Percentiles rank a stretch among this genome's conserved stretches.
Evolutionary conservation across 1,139 yeast genomes (phyloP).

Genomic region (Yamadazyma conglobata): DNA sequence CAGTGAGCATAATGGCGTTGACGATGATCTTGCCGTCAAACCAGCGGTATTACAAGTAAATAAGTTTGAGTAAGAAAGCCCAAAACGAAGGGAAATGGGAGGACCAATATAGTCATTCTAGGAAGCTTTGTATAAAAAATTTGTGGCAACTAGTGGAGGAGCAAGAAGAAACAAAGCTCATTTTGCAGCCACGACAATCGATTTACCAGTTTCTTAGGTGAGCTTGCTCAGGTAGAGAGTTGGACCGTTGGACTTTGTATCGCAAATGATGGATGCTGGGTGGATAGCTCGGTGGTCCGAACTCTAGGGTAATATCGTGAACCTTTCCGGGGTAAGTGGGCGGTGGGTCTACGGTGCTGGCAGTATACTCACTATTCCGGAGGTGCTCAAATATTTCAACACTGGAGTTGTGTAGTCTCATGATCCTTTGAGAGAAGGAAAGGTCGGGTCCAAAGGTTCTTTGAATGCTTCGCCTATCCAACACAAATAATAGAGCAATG

Average conservation of each 20-base stretch:
- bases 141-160: conserved; percentile 14
- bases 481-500: too few relatives aligned
- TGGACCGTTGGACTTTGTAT: not conserved
- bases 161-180: conserved; percentile 9
- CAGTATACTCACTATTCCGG: conserved; percentile 5
- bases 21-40: conserved; percentile 23
- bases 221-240: conserved; percentile 3
- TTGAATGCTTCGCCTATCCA: too few relatives aligned
- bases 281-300: not conserved
- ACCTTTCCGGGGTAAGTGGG: conserved; percentile 1
- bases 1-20: conserved; percentile 21
- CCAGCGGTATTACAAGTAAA: conserved; percentile 25
- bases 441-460: too few relatives aligned
- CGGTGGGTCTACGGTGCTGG: conserved; percentile 2
- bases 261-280: not conserved
- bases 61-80: conserved; percentile 14
- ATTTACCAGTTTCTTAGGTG: not conserved
- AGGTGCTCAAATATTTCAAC: too few relatives aligned
- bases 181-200: not conserved
- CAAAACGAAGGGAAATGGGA: conserved; percentile 11
- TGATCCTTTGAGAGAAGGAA: too few relatives aligned
- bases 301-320: not conserved
- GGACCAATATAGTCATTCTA: conserved; percentile 7
- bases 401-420: too few relatives aligned
- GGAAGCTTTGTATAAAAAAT: conserved; percentile 11